phyloP scores from a whole-genome alignment of 306 rosid genomes.

The Begonia loranthoides region DNA sequence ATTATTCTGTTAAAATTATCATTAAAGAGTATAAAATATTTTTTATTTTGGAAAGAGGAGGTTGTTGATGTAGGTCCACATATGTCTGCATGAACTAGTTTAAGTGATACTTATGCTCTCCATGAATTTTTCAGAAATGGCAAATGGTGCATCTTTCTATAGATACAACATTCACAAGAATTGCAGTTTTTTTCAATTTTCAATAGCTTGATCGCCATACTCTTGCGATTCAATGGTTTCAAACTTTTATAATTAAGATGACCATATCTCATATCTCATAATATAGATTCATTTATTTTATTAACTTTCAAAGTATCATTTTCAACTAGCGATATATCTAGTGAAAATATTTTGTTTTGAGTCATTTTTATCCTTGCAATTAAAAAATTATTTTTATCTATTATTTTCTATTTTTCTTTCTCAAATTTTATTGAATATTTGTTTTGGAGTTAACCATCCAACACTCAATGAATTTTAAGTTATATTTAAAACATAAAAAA shows the following conservation, averaged over 20 bases:
- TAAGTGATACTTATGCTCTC: not conserved
- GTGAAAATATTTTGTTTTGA: too few species aligned
- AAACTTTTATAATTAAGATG: not conserved
- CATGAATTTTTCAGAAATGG: not conserved
- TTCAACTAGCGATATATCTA: too few species aligned
- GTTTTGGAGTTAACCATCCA: too few species aligned
- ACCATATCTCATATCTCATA: not conserved
- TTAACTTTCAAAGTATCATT: not conserved
- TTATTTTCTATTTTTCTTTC: not conserved
- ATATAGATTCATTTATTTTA: not conserved
- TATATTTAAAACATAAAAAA: too few species aligned
- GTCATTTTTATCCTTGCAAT: too few species aligned
- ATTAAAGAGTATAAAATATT: too few species aligned
- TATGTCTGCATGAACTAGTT: not conserved
- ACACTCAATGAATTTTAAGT: too few species aligned
- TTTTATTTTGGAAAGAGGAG: not conserved
- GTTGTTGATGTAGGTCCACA: not conserved
- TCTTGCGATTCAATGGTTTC: too few species aligned
- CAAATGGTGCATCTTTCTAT: not conserved
- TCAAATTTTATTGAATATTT: too few species aligned
- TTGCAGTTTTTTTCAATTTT: too few species aligned
- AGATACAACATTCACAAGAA: not conserved
- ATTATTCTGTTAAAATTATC: not conserved
- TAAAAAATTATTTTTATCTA: not conserved
- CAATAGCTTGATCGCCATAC: not conserved